A percentile compares a stretch with the other conserved stretches of the same genome.
phyloP scores from a whole-genome alignment of 352 stramenopile genomes.

The Hyaloperonospora arabidopsidis region DNA sequence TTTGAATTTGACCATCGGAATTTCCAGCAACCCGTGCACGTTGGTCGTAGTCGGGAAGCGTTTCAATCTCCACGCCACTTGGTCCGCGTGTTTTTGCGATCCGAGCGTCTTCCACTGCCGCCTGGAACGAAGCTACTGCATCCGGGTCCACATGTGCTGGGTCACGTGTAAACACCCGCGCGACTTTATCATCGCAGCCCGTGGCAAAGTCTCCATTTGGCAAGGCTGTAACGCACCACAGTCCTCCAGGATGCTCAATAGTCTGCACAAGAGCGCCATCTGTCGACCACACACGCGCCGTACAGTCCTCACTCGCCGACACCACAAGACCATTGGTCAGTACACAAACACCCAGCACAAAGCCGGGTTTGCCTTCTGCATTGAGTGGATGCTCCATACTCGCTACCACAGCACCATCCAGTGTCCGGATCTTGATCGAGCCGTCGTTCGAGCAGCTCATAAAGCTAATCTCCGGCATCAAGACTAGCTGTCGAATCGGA shows the following conservation, averaged over 20 bases:
- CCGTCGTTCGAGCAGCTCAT: constrained; percentile 83
- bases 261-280: constrained; percentile 60
- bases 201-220: constrained; percentile 88
- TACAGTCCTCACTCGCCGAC: constrained; percentile 80
- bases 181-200: constrained; percentile 89
- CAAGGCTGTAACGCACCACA: constrained; percentile 80
- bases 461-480: constrained; percentile 64
- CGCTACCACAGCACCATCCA: constrained; percentile 52
- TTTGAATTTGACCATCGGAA: constrained; percentile 92
- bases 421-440: constrained; percentile 55
- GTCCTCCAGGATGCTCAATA: constrained; percentile 73
- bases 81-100: constrained; percentile 69
- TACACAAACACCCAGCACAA: constrained; percentile 66
- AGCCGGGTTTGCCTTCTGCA: constrained; percentile 73
- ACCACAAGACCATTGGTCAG: constrained; percentile 50
- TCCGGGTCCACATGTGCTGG: constrained; percentile 56
- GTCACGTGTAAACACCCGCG: constrained; percentile 88
- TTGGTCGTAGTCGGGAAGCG: constrained; percentile 90
- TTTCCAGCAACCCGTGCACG: constrained; percentile 61
- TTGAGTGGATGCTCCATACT: constrained; percentile 75
- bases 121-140: constrained; percentile 54
- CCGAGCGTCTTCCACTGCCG: constrained; percentile 49
- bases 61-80: constrained; percentile 89
- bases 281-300: constrained; percentile 57
- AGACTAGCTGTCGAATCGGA: constrained; percentile 60